Evolutionary conservation across 2,329 filamentous ascomycete species (phyloP).

Genomic region (Trichoderma koningii): DNA sequence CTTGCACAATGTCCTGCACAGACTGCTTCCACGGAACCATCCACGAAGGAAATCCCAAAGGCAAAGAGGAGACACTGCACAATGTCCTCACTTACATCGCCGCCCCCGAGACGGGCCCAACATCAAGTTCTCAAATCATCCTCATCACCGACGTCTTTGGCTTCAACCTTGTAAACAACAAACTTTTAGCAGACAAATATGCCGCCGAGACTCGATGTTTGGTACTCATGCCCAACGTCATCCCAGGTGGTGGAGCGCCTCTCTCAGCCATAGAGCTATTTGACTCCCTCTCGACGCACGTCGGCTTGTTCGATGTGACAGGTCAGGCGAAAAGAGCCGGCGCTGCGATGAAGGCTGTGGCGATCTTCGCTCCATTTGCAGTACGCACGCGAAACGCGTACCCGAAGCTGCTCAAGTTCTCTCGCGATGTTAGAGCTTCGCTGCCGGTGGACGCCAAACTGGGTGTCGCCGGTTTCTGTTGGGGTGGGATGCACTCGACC

Average conservation of each 20-base stretch:
- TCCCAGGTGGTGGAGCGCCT: conserved; percentile 7
- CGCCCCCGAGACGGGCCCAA: neutral
- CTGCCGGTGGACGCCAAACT: neutral
- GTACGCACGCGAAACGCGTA: conserved; percentile 3
- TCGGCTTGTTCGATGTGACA: neutral
- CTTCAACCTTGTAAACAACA: conserved; percentile 13
- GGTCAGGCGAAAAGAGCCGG: conserved; percentile 7
- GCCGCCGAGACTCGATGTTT: neutral
- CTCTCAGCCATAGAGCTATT: conserved; percentile 11
- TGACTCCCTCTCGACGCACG: conserved; percentile 5
- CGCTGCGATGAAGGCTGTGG: neutral
- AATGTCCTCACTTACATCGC: conserved; percentile 6
- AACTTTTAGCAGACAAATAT: conserved; percentile 12
- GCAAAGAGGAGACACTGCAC: conserved; percentile 8
- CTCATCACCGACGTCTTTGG: conserved; percentile 9
- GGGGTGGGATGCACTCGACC: conserved; percentile 12
- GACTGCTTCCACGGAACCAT: conserved; percentile 12
- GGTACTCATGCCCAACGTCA: conserved; percentile 4
- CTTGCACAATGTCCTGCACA: neutral
- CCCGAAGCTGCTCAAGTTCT: conserved; percentile 2
- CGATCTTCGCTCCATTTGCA: conserved; percentile 2
- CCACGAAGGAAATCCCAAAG: conserved; percentile 1
- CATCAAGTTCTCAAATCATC: conserved; percentile 6
- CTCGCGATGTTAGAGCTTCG: neutral
- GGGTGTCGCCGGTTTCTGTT: neutral